These are phyloP conservation scores for Podospora fimiseda DNA, from an alignment of 495 filamentous ascomycete genomes.

Conservation along the genomic window DNA sequence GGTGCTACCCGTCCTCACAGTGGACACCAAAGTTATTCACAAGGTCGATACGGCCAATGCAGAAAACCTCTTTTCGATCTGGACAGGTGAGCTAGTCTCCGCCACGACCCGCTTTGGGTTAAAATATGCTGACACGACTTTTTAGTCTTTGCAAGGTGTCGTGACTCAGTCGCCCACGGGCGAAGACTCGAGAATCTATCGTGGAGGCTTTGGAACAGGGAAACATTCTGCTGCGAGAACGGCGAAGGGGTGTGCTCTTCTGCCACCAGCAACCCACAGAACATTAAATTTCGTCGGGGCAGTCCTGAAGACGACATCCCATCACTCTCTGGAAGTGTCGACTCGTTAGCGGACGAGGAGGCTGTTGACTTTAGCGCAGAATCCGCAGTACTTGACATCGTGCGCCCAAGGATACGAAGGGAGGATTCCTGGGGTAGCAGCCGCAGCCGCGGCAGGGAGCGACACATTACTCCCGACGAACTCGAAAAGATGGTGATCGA, in stretches of 20 bases:
- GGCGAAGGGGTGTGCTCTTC: conserved; percentile 31
- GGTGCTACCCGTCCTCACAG: conserved; percentile 57
- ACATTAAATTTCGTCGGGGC: conserved; percentile 35
- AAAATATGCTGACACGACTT: conserved; percentile 6
- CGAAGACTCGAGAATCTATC: conserved; percentile 89
- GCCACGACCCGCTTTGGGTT: conserved; percentile 9
- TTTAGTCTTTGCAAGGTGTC: conserved; percentile 94
- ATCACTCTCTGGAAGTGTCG: conserved; percentile 84
- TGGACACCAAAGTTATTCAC: conserved; percentile 81
- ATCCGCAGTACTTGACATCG: conserved; percentile 49
- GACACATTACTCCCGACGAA: conserved; percentile 82
- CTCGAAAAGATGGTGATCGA: conserved; percentile 83
- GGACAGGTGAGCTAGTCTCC: conserved; percentile 72
- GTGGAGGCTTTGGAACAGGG: conserved; percentile 93
- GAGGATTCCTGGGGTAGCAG: conserved; percentile 50
- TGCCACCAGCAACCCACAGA: conserved; percentile 40
- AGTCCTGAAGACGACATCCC: conserved; percentile 53
- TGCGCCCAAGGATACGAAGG: conserved; percentile 51
- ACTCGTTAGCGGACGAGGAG: conserved; percentile 74
- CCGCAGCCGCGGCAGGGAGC: conserved; percentile 66
- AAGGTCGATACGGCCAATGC: conserved; percentile 89
- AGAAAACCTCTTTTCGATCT: conserved; percentile 94
- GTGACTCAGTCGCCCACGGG: conserved; percentile 89
- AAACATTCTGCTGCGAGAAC: conserved; percentile 87
- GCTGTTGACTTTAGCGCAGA: conserved; percentile 61